phyloP scores from a whole-genome alignment of 345 rosid species.

The Citrus trifoliata region DNA sequence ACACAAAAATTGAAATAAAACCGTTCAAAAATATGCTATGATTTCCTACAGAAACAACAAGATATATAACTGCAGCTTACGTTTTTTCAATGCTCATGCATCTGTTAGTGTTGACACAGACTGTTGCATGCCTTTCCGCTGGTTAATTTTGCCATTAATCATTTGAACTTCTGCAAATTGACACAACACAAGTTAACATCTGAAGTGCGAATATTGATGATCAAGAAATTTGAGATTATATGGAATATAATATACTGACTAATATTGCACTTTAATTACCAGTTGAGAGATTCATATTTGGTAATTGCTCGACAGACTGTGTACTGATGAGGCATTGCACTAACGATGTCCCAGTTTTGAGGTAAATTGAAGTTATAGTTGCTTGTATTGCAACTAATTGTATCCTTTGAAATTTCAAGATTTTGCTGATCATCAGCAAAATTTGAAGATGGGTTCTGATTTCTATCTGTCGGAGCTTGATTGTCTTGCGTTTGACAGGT shows the following conservation, averaged over 20 bases:
- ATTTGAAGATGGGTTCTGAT: conserved; percentile 29
- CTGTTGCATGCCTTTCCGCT: conserved; percentile 25
- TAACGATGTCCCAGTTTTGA: conserved; percentile 41
- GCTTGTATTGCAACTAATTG: conserved; percentile 17
- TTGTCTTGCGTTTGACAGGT: not conserved
- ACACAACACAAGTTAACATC: not conserved
- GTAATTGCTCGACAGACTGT: conserved; percentile 29
- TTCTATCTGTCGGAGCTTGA: conserved; percentile 18
- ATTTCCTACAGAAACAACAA: not conserved
- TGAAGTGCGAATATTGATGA: not conserved
- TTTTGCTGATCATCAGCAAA: conserved; percentile 30
- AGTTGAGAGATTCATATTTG: conserved; percentile 30
- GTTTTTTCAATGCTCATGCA: conserved; percentile 8
- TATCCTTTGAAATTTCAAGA: conserved; percentile 31
- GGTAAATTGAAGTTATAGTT: conserved; percentile 33
- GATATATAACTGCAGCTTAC: conserved; percentile 10
- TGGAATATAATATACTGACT: too few relatives aligned
- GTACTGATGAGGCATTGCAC: conserved; percentile 31
- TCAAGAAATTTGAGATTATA: not conserved
- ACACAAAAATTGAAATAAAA: not conserved
- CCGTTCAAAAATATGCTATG: conserved; percentile 2
- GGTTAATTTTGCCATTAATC: conserved; percentile 21
- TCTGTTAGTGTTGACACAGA: not conserved
- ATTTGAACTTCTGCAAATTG: conserved; percentile 42
- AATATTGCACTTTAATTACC: conserved; percentile 24